A percentile compares a stretch with the other conserved stretches of the same genome.
Evolutionary conservation across 2,329 filamentous ascomycete genomes (phyloP).

Genomic region (Dactylellina haptotyla): DNA sequence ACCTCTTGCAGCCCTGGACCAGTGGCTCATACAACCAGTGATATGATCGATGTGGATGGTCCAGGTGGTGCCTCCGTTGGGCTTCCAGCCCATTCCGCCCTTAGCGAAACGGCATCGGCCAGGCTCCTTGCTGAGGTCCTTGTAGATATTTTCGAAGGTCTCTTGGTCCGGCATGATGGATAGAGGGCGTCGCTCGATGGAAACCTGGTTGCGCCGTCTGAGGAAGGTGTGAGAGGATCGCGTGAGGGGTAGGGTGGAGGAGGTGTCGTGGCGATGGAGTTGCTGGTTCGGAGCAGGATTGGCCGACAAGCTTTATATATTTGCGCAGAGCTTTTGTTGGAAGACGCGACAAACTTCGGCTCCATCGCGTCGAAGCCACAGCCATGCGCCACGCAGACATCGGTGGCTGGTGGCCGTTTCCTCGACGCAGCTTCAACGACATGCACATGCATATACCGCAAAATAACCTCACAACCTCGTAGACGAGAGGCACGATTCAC

Average conservation of each 20-base stretch:
- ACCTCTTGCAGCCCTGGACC: slow-evolving; percentile 91
- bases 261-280: not conserved
- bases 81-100: slow-evolving; percentile 94
- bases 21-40: slow-evolving; percentile 76
- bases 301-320: slow-evolving; percentile 13
- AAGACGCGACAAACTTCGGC: slow-evolving; percentile 49
- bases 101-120: slow-evolving; percentile 96
- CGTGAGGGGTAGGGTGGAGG: slow-evolving; percentile 8
- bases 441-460: too few species aligned
- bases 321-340: slow-evolving; percentile 42
- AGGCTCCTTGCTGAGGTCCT: slow-evolving; percentile 90
- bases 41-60: slow-evolving; percentile 90
- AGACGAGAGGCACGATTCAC: too few species aligned
- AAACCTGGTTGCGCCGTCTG: slow-evolving; percentile 5
- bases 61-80: slow-evolving; percentile 85
- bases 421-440: too few species aligned
- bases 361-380: slow-evolving; percentile 33
- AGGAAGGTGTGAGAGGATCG: not conserved
- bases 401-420: not conserved
- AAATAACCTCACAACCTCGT: not conserved
- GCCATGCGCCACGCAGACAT: not conserved
- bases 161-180: slow-evolving; percentile 65
- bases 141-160: slow-evolving; percentile 96
- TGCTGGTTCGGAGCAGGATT: not conserved
- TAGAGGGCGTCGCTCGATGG: not conserved